Percentiles rank a stretch among this genome's conserved stretches.
Conservation (phyloP, 345 rosid species). For the Aurinia saxatilis region DNA sequence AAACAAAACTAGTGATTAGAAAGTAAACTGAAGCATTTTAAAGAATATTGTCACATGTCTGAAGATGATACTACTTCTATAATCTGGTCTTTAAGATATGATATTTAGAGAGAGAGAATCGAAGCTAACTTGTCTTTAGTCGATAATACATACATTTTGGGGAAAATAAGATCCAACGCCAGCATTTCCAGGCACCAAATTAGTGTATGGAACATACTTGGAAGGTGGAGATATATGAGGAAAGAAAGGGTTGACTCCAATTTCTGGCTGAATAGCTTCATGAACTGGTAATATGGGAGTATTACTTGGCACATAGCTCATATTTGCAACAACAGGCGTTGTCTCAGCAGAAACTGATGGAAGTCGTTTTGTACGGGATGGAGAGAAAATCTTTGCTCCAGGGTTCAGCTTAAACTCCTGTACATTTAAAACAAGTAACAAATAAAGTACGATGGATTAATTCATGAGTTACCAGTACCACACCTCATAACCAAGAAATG, state of each 20-base stretch:
- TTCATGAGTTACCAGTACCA: not conserved
- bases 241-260: conserved; percentile 42
- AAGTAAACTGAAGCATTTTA: not conserved
- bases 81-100: not conserved
- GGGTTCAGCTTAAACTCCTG: conserved; percentile 94
- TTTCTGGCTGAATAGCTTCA: conserved; percentile 45
- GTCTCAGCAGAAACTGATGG: conserved; percentile 36
- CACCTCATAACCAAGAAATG: not conserved
- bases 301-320: conserved; percentile 46
- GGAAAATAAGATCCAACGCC: conserved; percentile 42
- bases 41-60: not conserved
- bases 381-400: conserved; percentile 71
- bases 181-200: conserved; percentile 39
- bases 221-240: conserved; percentile 45
- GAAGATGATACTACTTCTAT: not conserved
- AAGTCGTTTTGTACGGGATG: conserved; percentile 42
- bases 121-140: not conserved
- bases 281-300: conserved; percentile 44
- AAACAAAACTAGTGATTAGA: not conserved
- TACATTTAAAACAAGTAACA: conserved; percentile 1
- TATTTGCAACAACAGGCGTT: conserved; percentile 37
- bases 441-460: not conserved
- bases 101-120: not conserved
- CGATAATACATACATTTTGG: conserved; percentile 49
- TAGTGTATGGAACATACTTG: conserved; percentile 49